A percentile compares a stretch with the other conserved stretches of the same genome.
These are phyloP conservation scores for Kodamaea fungicola DNA, from an alignment of 1,139 yeast genomes.

Conservation along the genomic window DNA sequence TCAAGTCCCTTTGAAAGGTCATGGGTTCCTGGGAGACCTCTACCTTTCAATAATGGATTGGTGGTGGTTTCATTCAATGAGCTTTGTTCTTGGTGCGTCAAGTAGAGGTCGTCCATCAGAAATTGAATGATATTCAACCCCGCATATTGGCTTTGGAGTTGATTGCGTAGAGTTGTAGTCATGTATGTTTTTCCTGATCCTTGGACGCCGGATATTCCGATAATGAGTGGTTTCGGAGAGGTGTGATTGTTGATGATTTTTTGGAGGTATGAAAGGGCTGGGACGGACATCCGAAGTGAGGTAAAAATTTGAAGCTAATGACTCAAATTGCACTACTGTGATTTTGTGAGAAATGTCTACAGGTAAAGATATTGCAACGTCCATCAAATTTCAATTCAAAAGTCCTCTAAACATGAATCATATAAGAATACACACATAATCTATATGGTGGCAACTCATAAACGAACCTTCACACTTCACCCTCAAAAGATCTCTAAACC, in stretches of 20 bases:
- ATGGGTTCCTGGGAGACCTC: slow-evolving; percentile 96
- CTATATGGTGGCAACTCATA: too few relatives aligned
- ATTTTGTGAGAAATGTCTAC: too few relatives aligned
- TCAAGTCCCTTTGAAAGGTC: slow-evolving; percentile 49
- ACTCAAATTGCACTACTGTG: neutral
- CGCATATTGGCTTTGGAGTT: slow-evolving; percentile 35
- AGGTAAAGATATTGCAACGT: too few relatives aligned
- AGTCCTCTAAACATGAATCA: too few relatives aligned
- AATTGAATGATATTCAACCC: slow-evolving; percentile 48
- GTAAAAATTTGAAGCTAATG: neutral
- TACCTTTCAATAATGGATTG: slow-evolving; percentile 63
- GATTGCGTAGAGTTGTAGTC: slow-evolving; percentile 41
- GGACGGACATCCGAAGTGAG: neutral
- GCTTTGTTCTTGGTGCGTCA: slow-evolving; percentile 59
- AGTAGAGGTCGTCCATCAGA: slow-evolving; percentile 85
- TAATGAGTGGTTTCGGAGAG: slow-evolving; percentile 44
- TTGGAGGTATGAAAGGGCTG: slow-evolving; percentile 16
- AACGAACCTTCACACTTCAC: too few relatives aligned
- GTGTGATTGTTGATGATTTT: slow-evolving; percentile 17
- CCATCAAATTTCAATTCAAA: too few relatives aligned
- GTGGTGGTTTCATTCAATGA: slow-evolving; percentile 38
- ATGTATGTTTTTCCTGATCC: slow-evolving; percentile 88
- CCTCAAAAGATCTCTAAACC: too few relatives aligned
- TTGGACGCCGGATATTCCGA: slow-evolving; percentile 86
- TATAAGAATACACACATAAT: too few relatives aligned